These are phyloP conservation scores for Guyanaporus albipodus DNA, from an alignment of 768 basidiomycete species.

Conservation along the genomic window DNA sequence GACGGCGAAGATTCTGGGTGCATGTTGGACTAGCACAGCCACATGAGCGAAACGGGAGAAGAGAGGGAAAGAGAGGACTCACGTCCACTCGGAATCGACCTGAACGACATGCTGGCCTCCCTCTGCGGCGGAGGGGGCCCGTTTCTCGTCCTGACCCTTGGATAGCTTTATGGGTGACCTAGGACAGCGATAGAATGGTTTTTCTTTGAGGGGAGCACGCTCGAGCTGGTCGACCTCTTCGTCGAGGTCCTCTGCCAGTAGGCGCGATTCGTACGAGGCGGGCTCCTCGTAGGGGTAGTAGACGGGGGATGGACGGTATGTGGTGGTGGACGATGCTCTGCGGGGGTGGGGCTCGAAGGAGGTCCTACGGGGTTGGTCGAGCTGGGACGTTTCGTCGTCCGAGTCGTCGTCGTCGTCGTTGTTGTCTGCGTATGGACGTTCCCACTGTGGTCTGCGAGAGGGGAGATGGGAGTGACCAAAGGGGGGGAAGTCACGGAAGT, in stretches of 20 bases:
- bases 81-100: slow-evolving; percentile 32
- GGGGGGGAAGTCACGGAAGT: slow-evolving; percentile 60
- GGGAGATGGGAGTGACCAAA: slow-evolving; percentile 19
- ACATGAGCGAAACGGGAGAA: not conserved
- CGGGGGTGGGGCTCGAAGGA: slow-evolving; percentile 21
- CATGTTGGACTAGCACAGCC: slow-evolving; percentile 49
- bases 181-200: slow-evolving; percentile 9
- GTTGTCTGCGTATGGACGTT: slow-evolving; percentile 28
- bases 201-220: slow-evolving; percentile 28
- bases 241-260: slow-evolving; percentile 24
- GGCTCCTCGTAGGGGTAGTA: slow-evolving; percentile 30
- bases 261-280: slow-evolving; percentile 29
- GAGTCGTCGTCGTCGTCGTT: slow-evolving; percentile 28
- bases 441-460: slow-evolving; percentile 34
- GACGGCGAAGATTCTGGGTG: slow-evolving; percentile 46
- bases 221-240: slow-evolving; percentile 21
- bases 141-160: slow-evolving; percentile 21
- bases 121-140: not conserved
- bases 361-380: slow-evolving; percentile 10
- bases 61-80: slow-evolving; percentile 10
- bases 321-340: slow-evolving; percentile 22
- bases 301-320: slow-evolving; percentile 21
- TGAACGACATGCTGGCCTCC: slow-evolving; percentile 12
- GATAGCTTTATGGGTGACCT: slow-evolving; percentile 19
- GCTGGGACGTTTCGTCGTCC: slow-evolving; percentile 28